These are phyloP conservation scores for Saksenaea vasiformis DNA, from an alignment of 371 early-diverging fungal species.

Conservation along the genomic window DNA sequence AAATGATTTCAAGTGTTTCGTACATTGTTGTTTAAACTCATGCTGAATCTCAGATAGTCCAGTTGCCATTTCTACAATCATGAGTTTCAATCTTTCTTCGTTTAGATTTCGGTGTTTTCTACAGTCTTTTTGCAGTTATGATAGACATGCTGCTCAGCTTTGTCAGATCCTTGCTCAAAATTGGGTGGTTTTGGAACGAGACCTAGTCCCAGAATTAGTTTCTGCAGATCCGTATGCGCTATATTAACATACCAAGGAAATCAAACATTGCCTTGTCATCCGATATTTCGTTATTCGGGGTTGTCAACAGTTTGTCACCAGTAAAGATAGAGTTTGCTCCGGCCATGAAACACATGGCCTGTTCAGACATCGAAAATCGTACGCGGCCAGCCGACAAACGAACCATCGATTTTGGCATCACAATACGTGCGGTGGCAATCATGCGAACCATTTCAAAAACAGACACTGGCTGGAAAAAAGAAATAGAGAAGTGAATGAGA, in stretches of 20 bases:
- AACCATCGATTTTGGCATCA: conserved; percentile 81
- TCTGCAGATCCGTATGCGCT: neutral
- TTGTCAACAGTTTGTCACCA: conserved; percentile 80
- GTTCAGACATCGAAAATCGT: conserved; percentile 72
- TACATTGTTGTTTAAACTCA: no score
- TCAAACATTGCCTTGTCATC: conserved; percentile 77
- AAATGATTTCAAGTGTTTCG: no score
- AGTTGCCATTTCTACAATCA: neutral
- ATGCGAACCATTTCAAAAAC: conserved; percentile 83
- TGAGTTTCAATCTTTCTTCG: no score
- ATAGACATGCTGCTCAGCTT: conserved; percentile 11
- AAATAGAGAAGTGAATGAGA: conserved; percentile 1
- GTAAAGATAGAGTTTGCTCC: conserved; percentile 87
- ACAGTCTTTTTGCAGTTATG: conserved; percentile 8
- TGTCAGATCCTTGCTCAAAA: conserved; percentile 54
- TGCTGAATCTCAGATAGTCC: neutral
- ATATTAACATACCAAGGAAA: conserved; percentile 48
- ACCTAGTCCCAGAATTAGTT: conserved; percentile 27
- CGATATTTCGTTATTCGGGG: conserved; percentile 71
- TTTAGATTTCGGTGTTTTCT: neutral
- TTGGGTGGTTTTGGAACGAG: conserved; percentile 64
- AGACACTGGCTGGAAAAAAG: conserved; percentile 56
- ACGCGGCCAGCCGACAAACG: conserved; percentile 81
- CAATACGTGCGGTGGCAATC: conserved; percentile 81
- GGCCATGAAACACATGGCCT: conserved; percentile 81